These are phyloP conservation scores for Volvariella surrecta DNA, from an alignment of 1,284 basidiomycete species.

Conservation along the genomic window DNA sequence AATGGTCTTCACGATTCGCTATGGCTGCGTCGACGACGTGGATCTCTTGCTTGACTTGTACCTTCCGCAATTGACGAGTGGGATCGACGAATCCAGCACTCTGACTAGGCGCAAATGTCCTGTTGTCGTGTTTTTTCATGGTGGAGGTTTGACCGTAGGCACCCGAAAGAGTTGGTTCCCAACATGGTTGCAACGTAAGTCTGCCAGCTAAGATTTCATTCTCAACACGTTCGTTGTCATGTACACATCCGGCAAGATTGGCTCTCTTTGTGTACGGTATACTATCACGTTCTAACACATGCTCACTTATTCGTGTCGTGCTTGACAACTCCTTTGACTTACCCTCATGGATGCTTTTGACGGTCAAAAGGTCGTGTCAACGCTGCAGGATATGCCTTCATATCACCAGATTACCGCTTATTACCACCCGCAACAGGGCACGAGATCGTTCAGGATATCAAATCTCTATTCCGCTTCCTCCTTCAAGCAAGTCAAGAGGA, in stretches of 20 bases:
- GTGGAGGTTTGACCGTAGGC: constrained; percentile 52
- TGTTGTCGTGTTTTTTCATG: constrained; percentile 54
- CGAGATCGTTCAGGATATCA: constrained; percentile 46
- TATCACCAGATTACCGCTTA: constrained; percentile 55
- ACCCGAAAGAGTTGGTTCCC: constrained; percentile 54
- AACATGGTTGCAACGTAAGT: constrained; percentile 48
- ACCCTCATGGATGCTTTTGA: constrained; percentile 1
- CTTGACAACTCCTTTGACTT: too few relatives aligned
- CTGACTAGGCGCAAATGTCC: constrained; percentile 19
- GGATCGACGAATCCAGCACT: not conserved
- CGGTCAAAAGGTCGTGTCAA: constrained; percentile 30
- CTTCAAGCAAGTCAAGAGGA: constrained; percentile 8
- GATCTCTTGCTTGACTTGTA: constrained; percentile 23
- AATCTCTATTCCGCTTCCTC: constrained; percentile 44
- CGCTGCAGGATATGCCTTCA: constrained; percentile 39
- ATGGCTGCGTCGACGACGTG: constrained; percentile 3
- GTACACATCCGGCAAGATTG: constrained; percentile 2
- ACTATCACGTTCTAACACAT: too few relatives aligned
- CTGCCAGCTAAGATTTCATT: not conserved
- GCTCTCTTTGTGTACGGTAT: too few relatives aligned
- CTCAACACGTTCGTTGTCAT: constrained; percentile 7
- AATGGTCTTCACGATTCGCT: constrained; percentile 5
- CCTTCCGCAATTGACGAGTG: too few relatives aligned
- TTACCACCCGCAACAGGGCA: constrained; percentile 48
- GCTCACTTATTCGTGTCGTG: too few relatives aligned